Conservation (phyloP, 441 rosid genomes). For the Biscutella laevigata region DNA sequence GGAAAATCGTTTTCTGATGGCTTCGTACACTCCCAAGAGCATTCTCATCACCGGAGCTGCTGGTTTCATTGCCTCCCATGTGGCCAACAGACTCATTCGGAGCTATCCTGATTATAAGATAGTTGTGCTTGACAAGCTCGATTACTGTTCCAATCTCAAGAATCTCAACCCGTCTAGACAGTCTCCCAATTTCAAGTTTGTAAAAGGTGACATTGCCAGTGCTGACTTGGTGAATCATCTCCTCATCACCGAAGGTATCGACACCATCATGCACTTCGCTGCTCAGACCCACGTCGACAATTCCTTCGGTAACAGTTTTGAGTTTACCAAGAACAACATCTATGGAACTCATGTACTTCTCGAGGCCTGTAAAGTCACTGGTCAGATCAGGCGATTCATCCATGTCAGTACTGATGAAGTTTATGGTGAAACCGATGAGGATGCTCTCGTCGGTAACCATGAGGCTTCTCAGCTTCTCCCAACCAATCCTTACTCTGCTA, state of each 20-base stretch:
- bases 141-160: constrained; percentile 82
- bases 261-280: constrained; percentile 66
- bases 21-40: too few species aligned
- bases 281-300: constrained; percentile 65
- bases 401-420: constrained; percentile 68
- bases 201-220: constrained; percentile 60
- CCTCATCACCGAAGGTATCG: constrained; percentile 50
- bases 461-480: constrained; percentile 69
- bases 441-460: constrained; percentile 58
- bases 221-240: constrained; percentile 61
- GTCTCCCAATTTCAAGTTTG: constrained; percentile 79
- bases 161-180: constrained; percentile 61
- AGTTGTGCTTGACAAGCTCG: constrained; percentile 88
- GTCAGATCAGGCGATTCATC: constrained; percentile 53
- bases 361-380: constrained; percentile 64
- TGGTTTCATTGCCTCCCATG: constrained; percentile 74
- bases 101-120: constrained; percentile 80
- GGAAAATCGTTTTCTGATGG: constrained; percentile 39
- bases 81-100: constrained; percentile 57
- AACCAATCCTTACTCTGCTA: constrained; percentile 60
- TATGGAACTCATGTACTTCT: constrained; percentile 61
- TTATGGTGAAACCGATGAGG: constrained; percentile 65
- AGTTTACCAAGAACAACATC: constrained; percentile 58
- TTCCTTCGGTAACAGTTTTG: constrained; percentile 58
- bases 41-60: constrained; percentile 95